These are phyloP conservation scores for Urtica urens DNA, from an alignment of 306 rosid genomes.

Conservation along the genomic window DNA sequence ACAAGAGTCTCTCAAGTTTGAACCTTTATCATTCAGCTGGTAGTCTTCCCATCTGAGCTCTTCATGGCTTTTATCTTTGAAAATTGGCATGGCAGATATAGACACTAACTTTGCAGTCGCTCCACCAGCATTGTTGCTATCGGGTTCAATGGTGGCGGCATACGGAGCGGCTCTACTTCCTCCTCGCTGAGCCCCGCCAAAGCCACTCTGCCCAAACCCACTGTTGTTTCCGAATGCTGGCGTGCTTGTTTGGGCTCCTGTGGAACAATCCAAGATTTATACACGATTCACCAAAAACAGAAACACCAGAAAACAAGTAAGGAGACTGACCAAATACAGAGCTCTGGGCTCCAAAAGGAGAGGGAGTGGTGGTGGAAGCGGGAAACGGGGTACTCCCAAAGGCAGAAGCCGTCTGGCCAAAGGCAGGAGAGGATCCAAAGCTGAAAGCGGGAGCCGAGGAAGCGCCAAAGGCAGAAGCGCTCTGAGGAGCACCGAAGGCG, in stretches of 20 bases:
- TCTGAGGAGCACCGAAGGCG: constrained; percentile 53
- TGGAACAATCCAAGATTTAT: neutral
- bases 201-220: constrained; percentile 56
- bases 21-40: constrained; percentile 89
- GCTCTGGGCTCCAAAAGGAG: constrained; percentile 73
- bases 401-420: constrained; percentile 67
- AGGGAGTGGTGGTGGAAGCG: constrained; percentile 46
- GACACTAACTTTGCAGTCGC: constrained; percentile 64
- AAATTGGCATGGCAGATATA: constrained; percentile 82
- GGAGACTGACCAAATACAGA: constrained; percentile 63
- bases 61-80: constrained; percentile 89
- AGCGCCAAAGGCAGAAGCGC: constrained; percentile 62
- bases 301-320: neutral
- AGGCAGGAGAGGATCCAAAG: constrained; percentile 46
- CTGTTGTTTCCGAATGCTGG: constrained; percentile 44
- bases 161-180: constrained; percentile 72
- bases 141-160: constrained; percentile 66
- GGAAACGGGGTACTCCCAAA: constrained; percentile 74
- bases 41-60: constrained; percentile 98
- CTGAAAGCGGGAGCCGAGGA: constrained; percentile 62
- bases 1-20: neutral
- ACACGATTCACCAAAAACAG: neutral
- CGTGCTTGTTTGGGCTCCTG: constrained; percentile 64
- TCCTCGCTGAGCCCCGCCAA: constrained; percentile 73
- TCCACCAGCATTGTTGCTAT: constrained; percentile 29